phyloP scores from a whole-genome alignment of 306 rosid species.

The Rubus parviflorus region DNA sequence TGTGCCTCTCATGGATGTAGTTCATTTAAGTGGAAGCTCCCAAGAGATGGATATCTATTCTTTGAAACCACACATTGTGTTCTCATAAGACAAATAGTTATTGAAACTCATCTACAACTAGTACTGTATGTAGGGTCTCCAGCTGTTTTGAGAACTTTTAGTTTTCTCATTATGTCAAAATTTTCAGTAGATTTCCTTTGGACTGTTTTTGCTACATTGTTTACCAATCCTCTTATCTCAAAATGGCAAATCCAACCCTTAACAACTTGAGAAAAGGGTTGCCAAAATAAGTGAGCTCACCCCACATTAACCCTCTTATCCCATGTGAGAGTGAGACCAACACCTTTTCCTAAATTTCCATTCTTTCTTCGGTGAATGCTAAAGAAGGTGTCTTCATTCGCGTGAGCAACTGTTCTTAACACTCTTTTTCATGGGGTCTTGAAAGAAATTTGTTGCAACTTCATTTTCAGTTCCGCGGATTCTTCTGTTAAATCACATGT shows the following conservation, averaged over 20 bases:
- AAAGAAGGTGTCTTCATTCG: neutral
- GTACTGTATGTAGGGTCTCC: neutral
- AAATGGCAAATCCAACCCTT: neutral
- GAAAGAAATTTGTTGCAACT: neutral
- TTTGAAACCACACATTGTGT: neutral
- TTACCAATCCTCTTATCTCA: neutral
- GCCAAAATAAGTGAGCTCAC: constrained; percentile 11
- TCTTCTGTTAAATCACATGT: neutral
- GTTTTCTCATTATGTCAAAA: neutral
- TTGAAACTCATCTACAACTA: neutral
- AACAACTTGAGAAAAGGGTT: constrained; percentile 2
- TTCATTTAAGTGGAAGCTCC: constrained; percentile 2
- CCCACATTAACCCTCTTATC: neutral
- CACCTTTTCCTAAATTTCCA: neutral
- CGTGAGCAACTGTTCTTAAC: neutral
- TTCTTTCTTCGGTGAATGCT: neutral
- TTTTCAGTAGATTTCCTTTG: neutral
- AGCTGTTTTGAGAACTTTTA: neutral
- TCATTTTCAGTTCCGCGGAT: neutral
- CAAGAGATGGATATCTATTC: neutral
- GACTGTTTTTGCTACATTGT: neutral
- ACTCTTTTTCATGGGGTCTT: neutral
- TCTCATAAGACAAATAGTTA: neutral
- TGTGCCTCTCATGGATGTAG: neutral
- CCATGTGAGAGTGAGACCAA: constrained; percentile 1